These are phyloP conservation scores for Aspergillus cavernicola DNA, from an alignment of 495 filamentous ascomycete genomes.

Conservation along the genomic window DNA sequence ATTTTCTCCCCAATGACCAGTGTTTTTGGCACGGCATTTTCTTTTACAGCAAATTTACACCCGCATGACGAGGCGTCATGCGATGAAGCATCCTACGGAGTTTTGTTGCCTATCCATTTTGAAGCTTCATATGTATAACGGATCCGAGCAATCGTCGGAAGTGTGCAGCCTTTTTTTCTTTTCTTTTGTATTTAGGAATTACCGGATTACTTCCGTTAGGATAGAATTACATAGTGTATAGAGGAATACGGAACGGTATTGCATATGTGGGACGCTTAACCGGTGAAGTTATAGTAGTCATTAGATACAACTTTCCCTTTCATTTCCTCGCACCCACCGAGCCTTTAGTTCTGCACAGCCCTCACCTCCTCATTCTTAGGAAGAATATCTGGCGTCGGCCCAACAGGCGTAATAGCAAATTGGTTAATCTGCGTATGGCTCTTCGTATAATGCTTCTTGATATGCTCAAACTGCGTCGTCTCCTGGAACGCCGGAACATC, in stretches of 20 bases:
- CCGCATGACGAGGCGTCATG: constrained; percentile 41
- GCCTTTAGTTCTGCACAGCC: constrained; percentile 36
- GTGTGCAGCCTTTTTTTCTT: background rate
- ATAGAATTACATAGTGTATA: constrained; percentile 16
- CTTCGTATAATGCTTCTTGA: constrained; percentile 70
- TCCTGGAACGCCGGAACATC: constrained; percentile 56
- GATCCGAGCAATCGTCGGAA: background rate
- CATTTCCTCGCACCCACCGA: background rate
- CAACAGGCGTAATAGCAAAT: constrained; percentile 60
- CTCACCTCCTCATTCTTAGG: constrained; percentile 58
- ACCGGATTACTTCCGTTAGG: background rate
- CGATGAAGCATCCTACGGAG: constrained; percentile 24
- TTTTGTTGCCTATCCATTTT: constrained; percentile 12
- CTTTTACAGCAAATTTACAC: constrained; percentile 12
- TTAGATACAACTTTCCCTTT: background rate
- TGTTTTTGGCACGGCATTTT: constrained; percentile 7
- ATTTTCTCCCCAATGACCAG: background rate
- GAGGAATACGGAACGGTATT: background rate
- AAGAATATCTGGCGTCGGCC: constrained; percentile 60
- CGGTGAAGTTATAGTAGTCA: background rate
- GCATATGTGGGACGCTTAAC: background rate
- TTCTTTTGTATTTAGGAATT: constrained; percentile 7
- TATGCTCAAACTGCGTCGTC: constrained; percentile 67
- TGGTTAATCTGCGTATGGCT: constrained; percentile 67
- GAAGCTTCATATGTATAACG: constrained; percentile 11